phyloP scores from a whole-genome alignment of 345 rosid species.

The Isatis tinctoria region DNA sequence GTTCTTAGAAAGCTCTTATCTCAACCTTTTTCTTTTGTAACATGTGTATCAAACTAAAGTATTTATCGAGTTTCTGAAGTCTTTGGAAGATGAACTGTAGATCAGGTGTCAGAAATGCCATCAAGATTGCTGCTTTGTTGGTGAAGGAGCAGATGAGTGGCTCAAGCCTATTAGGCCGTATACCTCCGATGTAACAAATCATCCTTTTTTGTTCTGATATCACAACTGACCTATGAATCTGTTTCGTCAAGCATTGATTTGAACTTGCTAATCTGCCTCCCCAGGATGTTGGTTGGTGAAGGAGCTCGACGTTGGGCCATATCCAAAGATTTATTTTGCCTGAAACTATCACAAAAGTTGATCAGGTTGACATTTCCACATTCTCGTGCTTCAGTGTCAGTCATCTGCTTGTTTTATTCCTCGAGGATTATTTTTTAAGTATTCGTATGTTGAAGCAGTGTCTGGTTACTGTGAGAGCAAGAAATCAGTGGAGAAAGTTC shows the following conservation, averaged over 20 bases:
- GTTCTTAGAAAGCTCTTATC: conserved; percentile 31
- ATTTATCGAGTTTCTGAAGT: neutral
- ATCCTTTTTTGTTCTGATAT: conserved; percentile 6
- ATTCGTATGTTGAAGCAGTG: conserved; percentile 44
- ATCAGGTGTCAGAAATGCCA: conserved; percentile 90
- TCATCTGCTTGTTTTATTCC: neutral
- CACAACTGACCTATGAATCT: neutral
- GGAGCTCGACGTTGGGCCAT: conserved; percentile 81
- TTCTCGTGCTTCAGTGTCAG: neutral
- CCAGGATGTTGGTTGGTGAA: conserved; percentile 93
- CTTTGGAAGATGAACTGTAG: conserved; percentile 35
- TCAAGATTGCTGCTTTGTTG: conserved; percentile 74
- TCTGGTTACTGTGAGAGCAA: conserved; percentile 81
- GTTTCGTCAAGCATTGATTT: neutral
- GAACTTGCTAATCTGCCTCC: conserved; percentile 5
- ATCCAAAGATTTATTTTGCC: conserved; percentile 56
- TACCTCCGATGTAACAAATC: conserved; percentile 78
- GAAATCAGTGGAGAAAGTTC: conserved; percentile 68
- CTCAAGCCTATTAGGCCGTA: conserved; percentile 70
- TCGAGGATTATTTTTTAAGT: neutral
- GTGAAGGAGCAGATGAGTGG: conserved; percentile 73
- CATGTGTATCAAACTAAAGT: neutral
- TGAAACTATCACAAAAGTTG: conserved; percentile 48
- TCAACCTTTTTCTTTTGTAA: neutral
- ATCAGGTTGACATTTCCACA: conserved; percentile 47